Base-by-base conservation (phyloP, 2,329 filamentous ascomycete genomes). In the Rutstroemia sydowiana region DNA sequence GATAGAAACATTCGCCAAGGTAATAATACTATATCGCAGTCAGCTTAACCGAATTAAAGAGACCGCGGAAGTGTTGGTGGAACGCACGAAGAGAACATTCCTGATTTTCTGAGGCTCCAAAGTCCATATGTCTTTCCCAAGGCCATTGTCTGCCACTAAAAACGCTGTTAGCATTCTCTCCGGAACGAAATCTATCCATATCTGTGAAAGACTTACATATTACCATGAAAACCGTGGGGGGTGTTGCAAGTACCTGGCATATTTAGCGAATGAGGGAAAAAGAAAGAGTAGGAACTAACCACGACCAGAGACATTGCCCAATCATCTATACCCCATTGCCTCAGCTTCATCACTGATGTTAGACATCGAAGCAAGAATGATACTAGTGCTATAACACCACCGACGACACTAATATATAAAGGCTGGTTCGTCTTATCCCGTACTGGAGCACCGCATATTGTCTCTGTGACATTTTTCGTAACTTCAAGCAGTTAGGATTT, bases 1-100 rank as follows among this genome's bases (percentile, higher is more conserved):
- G 53, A 47, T 55, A 55, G 30, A 52, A 45, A 16, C 43, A 48
- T 52, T 55, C 49, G 8, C 30, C 53, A 5, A 51, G 45, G 32
- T 45, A 37, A 37, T 49, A 55, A n/a, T 42, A 42, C 47, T 49
- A n/a, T n/a, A n/a, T n/a, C n/a, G n/a, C n/a, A n/a, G n/a, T n/a
- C n/a, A n/a, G n/a, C n/a, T n/a, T n/a, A n/a, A n/a, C n/a, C n/a
- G n/a, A n/a, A n/a, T n/a, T n/a, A n/a, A n/a, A n/a, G n/a, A n/a
- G n/a, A n/a, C n/a, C n/a, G n/a, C n/a, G n/a, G n/a, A n/a, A n/a
- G n/a, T n/a, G n/a, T n/a, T 5, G 26, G 14, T 4, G 23, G 10
- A 31, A 49, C 47, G 31, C 20, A 54, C 36, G 20, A 26, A 43
- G 1, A 48, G 37, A 16, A 52, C 34, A 44, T 34, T 43, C n/a